Evolutionary conservation across 345 rosid species (phyloP), one percentile per base, ranked within the genome.

Genomic region (Anacardium occidentale): DNA sequence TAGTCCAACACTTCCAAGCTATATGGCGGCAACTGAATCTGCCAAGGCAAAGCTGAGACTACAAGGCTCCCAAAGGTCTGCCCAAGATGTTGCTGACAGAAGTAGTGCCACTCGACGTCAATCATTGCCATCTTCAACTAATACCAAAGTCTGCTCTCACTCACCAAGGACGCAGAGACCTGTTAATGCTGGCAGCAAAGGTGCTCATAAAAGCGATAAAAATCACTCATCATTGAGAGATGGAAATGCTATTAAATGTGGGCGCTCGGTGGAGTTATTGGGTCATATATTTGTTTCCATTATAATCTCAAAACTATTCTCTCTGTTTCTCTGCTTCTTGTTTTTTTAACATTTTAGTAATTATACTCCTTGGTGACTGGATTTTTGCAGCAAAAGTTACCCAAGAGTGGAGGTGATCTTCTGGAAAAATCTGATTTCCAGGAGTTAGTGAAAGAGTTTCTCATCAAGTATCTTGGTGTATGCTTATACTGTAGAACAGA

Each of bases 1-100:
- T 77, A 89, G 87, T 82, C 92, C 90, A 0, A 37, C 86, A 32
- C 58, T 91, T 48, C 98, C 98, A 40, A 91, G 97, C 83, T 94
- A 90, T 77, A 91, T 94, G 98, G 89, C 85, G 76, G 97, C 96
- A 58, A 94, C 98, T 60, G 84, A 79, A 85, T 91, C 97, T 24
- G 98, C 94, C 0, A 94, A 90, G 88, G 98, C 96, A 64, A 91
- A 94, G 76, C 83, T 90, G 79, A 89, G 92, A 80, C 83, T 82
- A 12, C 96, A 90, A 79, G 91, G 90, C 56, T 91, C 98, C 56
- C 93, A 89, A 61, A 80, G 82, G 74, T 71, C 87, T 45, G 83
- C 82, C 74, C 90, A 86, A 70, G 96, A 91, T 0, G 82, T 63
- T 32, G 73, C 81, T 64, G 97, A 90, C 75, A 90, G 86, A 84